A percentile compares a stretch with the other conserved stretches of the same genome.
Evolutionary conservation across 345 rosid genomes (phyloP).

Genomic region (Hibiscus tridactylites): DNA sequence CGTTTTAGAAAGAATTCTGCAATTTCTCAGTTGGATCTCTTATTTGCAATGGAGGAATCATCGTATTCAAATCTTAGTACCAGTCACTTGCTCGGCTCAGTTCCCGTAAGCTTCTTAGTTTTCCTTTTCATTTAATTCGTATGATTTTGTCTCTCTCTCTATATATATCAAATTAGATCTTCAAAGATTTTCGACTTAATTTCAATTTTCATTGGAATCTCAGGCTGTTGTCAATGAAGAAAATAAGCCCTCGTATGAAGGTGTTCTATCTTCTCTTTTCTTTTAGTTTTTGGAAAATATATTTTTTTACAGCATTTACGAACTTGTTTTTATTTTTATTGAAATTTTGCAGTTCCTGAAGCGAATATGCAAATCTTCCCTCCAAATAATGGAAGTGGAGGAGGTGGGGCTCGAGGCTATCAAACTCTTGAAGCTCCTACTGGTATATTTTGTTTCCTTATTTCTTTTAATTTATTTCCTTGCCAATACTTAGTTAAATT

Average conservation of each 20-base stretch:
- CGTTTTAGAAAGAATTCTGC: not conserved
- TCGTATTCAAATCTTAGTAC: constrained; percentile 49
- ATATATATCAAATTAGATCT: not conserved
- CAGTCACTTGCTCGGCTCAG: constrained; percentile 83
- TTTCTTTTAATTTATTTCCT: not conserved
- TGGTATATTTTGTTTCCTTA: constrained; percentile 31
- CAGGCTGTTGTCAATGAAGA: constrained; percentile 69
- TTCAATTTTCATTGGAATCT: not conserved
- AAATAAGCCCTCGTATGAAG: constrained; percentile 40
- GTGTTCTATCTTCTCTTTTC: constrained; percentile 20
- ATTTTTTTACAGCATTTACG: not conserved
- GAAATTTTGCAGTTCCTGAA: constrained; percentile 44
- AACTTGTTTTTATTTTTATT: constrained; percentile 6
- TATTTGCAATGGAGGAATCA: constrained; percentile 49
- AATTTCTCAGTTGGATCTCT: constrained; percentile 15
- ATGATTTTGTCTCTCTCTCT: not conserved
- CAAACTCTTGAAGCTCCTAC: constrained; percentile 54
- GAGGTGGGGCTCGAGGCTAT: constrained; percentile 48
- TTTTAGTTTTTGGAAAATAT: not conserved
- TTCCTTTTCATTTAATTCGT: not conserved
- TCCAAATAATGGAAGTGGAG: constrained; percentile 40
- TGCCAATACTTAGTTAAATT: not conserved
- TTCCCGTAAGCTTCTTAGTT: constrained; percentile 50
- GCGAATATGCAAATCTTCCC: constrained; percentile 72
- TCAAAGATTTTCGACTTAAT: not conserved